Base-by-base conservation (phyloP, 139 green algal genomes). In the Tetradesmus lagerheimii region DNA sequence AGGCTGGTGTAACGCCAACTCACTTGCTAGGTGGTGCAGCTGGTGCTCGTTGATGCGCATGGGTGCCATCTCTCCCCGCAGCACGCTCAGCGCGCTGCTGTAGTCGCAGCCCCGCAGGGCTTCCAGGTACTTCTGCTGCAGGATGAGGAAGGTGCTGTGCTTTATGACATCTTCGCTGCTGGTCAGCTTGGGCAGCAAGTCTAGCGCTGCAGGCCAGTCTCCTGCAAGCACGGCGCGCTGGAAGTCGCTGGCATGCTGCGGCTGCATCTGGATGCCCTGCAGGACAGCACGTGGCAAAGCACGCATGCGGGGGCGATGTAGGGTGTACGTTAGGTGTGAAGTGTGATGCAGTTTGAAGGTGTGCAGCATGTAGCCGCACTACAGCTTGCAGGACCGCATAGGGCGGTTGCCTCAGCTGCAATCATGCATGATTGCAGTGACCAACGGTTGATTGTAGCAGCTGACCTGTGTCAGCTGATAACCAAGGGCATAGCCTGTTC, bases 91-190 rank as follows among this genome's bases (percentile, higher is more conserved):
- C 0, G 93, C 93, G 2, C 45, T 34, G 62, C 41, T 43, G n/a
- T 83, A 77, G 80, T 97, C 92, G 0, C 85, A 78, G 16, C 50
- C 64, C 84, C 94, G 90, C 84, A 97, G 86, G 1, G 90, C 89
- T 87, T 97, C 94, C 25, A 96, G 35, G 78, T 95, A 97, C 80
- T 96, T 94, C 79, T 97, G 95, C 92, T 95, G 91, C 80, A 95
- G 90, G 27, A 97, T 91, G 14, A 95, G 41, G 79, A 96, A 96
- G 31, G 57, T 83, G 80, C 88, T 78, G 66, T 93, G 91, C 29
- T 86, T 90, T 15, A 91, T n/a, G 11, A 91, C 25, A 15, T 88
- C 85, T 18, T 45, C 64, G 53, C 88, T 75, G 14, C 45, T 71
- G 18, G 67, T 87, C 41, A 97, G 89, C 1, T 87, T 53, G 11